These are phyloP conservation scores for Triticum dicoccoides DNA, from an alignment of 176 grass and related monocot species.

Conservation along the genomic window DNA sequence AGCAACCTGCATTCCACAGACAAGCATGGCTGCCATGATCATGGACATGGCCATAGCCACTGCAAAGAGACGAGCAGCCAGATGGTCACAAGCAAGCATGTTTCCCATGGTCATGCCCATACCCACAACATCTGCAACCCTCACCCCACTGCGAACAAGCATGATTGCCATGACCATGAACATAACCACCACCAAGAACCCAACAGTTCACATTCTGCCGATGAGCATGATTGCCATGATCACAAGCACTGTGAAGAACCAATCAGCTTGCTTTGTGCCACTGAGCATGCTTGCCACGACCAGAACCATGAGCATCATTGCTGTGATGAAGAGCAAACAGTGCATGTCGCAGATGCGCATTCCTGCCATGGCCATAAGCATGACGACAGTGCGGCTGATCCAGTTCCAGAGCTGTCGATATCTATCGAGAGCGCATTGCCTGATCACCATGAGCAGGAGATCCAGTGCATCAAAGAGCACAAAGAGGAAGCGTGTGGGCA, in stretches of 20 bases:
- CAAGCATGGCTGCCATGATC: conserved; percentile 36
- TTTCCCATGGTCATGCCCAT: conserved; percentile 34
- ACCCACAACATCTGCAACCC: conserved; percentile 10
- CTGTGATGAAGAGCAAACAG: conserved; percentile 29
- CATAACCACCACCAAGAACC: conserved; percentile 31
- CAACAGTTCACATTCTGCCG: not conserved
- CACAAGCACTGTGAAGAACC: conserved; percentile 30
- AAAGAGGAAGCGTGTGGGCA: not conserved
- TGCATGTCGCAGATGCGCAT: not conserved
- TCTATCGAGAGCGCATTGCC: not conserved
- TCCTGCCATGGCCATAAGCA: conserved; percentile 42
- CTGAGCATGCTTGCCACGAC: conserved; percentile 32
- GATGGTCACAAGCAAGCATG: conserved; percentile 6
- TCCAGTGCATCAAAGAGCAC: conserved; percentile 11
- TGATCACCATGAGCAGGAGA: conserved; percentile 27
- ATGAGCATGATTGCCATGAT: conserved; percentile 21
- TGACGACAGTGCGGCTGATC: conserved; percentile 6
- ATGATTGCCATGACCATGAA: conserved; percentile 36
- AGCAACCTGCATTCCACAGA: not conserved
- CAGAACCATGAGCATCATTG: conserved; percentile 34
- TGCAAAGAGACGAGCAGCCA: conserved; percentile 27
- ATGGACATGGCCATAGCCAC: conserved; percentile 25
- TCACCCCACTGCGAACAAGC: not conserved
- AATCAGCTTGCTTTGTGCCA: not conserved
- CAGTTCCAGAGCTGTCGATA: conserved; percentile 35